Base-by-base conservation (phyloP, 2,329 filamentous ascomycete species). In the Lasiodiplodia citricola region DNA sequence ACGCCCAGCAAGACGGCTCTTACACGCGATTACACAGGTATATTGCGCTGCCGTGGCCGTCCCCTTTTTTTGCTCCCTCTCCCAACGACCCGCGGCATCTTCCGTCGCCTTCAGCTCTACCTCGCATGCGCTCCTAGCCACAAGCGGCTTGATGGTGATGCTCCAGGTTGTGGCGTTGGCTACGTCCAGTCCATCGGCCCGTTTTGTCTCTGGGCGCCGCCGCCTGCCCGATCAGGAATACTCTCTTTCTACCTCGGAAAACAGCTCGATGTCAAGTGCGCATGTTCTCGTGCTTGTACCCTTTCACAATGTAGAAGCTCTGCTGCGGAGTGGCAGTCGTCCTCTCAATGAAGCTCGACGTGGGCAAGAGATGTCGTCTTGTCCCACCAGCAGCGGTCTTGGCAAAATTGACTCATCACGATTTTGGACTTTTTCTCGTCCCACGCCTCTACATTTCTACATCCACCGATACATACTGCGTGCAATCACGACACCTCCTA, bases 371-470 rank as follows among this genome's bases (percentile, higher is more conserved):
- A 37, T 18, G 13, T 14, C 8, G n/a, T 41, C 31, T 18, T 57
- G n/a, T 38, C 55, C 55, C 31, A 57, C 55, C 35, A 18, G 11
- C 31, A 10, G 18, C 18, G 11, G 56, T 7, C 58, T 62, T 50
- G 57, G 41, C 58, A 18, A 13, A 2, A 28, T n/a, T 62, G 58
- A 62, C 58, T 60, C 57, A 60, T 47, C 57, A n/a, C 31, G 55
- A 41, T n/a, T 41, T 11, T 21, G 55, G 16, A 57, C 18, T 3
- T 52, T 56, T 35, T n/a, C 18, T 10, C 18, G 54, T 57, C n/a
- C 18, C 31, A 58, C 56, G 25, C 10, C 31, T 35, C 31, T 35
- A 25, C 58, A 14, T 37, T 25, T 50, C 58, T 51, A 18, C 41
- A 50, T 35, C 41, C 18, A 21, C 56, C 56, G 23, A 7, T 23